Evolutionary conservation across 306 rosid species (phyloP).

Genomic region (Quercus engelmannii): DNA sequence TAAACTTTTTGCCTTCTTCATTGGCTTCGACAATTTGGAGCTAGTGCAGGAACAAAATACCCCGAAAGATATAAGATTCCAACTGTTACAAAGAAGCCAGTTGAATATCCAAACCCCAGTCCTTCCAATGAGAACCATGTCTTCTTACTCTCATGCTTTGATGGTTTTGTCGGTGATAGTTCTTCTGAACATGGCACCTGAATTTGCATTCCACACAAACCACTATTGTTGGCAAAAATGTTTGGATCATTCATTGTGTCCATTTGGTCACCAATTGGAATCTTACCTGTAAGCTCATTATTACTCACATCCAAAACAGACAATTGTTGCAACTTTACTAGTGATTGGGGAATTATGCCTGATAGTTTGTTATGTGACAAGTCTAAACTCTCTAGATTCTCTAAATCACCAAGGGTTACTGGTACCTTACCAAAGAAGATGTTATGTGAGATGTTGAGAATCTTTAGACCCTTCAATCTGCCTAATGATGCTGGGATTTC

Average conservation of each 20-base stretch:
- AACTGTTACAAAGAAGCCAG: conserved; percentile 14
- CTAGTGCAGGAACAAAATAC: background rate
- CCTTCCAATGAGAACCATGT: conserved; percentile 23
- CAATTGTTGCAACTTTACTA: conserved; percentile 2
- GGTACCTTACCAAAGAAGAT: conserved; percentile 22
- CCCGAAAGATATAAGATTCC: background rate
- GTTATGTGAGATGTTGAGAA: conserved; percentile 30
- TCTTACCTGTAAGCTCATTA: conserved; percentile 21
- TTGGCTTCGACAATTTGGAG: background rate
- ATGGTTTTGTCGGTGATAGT: background rate
- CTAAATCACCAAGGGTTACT: conserved; percentile 23
- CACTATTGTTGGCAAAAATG: conserved; percentile 30
- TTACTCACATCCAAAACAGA: conserved; percentile 19
- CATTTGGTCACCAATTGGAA: conserved; percentile 25
- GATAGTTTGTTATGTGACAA: conserved; percentile 28
- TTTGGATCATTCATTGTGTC: conserved; percentile 21
- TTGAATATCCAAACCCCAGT: conserved; percentile 20
- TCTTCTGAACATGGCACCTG: conserved; percentile 12
- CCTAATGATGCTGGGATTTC: conserved; percentile 22
- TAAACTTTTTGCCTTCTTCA: background rate
- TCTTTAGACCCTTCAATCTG: conserved; percentile 16
- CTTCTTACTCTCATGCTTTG: background rate
- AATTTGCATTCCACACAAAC: conserved; percentile 30
- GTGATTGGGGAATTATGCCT: conserved; percentile 21
- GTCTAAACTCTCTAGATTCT: conserved; percentile 27